phyloP scores from a whole-genome alignment of 805 yeast species.

The Debaryomyces castellii region DNA sequence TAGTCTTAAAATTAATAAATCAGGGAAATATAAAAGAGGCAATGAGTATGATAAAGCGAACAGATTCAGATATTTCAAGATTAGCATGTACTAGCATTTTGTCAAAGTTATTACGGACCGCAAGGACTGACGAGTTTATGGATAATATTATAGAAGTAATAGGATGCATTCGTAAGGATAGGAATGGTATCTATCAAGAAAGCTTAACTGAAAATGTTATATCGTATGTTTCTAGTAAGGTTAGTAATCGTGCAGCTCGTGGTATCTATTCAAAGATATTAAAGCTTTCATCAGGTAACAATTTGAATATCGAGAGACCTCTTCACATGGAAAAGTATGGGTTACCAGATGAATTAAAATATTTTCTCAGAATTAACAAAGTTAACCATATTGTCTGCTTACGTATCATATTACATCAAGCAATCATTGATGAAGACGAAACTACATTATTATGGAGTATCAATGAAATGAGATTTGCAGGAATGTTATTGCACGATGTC shows the following conservation, averaged over 20 bases:
- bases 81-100: constrained; percentile 24
- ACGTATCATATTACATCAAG: constrained; percentile 18
- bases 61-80: constrained; percentile 21
- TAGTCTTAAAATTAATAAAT: constrained; percentile 24
- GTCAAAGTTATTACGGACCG: constrained; percentile 4
- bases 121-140: background rate
- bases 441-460: constrained; percentile 27
- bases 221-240: constrained; percentile 12
- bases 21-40: constrained; percentile 24
- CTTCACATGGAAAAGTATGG: constrained; percentile 18
- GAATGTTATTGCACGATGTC: constrained; percentile 20
- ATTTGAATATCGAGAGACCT: background rate
- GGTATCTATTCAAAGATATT: constrained; percentile 3
- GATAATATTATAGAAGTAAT: background rate
- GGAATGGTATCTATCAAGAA: background rate
- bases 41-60: constrained; percentile 18
- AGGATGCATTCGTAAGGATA: background rate
- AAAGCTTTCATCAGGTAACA: background rate
- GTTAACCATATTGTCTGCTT: constrained; percentile 18
- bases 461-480: constrained; percentile 28
- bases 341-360: constrained; percentile 17
- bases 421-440: constrained; percentile 22
- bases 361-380: constrained; percentile 13
- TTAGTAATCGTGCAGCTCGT: constrained; percentile 18
- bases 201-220: constrained; percentile 18